Evolutionary conservation across 805 yeast species (phyloP), one percentile per base, ranked within the genome.

Genomic region (Ogataea corticis): DNA sequence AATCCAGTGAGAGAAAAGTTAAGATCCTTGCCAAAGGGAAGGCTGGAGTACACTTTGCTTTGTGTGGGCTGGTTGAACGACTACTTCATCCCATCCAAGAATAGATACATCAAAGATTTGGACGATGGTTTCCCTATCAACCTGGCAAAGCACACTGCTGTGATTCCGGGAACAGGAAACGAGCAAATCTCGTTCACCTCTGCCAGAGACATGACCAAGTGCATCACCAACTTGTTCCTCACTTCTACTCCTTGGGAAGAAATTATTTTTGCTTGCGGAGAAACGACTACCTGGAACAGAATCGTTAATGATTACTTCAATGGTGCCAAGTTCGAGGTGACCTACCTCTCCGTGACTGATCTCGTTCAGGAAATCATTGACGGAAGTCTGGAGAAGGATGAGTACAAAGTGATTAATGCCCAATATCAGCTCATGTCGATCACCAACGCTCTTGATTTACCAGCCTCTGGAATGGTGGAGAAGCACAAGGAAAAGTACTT

Each of bases 401-500:
- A 35, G 30, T 35, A 29, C 30, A 35, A 35, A 19, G 38, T 35
- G 31, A n/a, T 35, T 13, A 12, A 35, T 14, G 38, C 38, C 3
- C 29, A 35, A 17, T 35, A 35, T 17, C 38, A 35, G 17, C 17
- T 35, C 12, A 25, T 35, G 38, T 35, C 38, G 6, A 25, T 35
- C 18, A 35, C 38, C 17, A 25, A 35, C 13, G 38, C 38, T 10
- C 19, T 35, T n/a, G 19, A 35, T 13, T 29, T 35, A 4, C 29
- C 23, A n/a, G 38, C 38, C 3, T 14, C 38, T 7, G 38, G 38
- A 2, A 9, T 35, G 30, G n/a, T 35, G 3, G 30, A 35, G 19
- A 35, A 35, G 38, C 38, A 35, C 38, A 35, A 35, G 38, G 38
- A 13, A 4, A 35, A 35, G 38, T 35, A 35, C 29, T 35, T 35